phyloP scores from a whole-genome alignment of 192 early-diverging fungal genomes.

The Entomortierella lignicola region DNA sequence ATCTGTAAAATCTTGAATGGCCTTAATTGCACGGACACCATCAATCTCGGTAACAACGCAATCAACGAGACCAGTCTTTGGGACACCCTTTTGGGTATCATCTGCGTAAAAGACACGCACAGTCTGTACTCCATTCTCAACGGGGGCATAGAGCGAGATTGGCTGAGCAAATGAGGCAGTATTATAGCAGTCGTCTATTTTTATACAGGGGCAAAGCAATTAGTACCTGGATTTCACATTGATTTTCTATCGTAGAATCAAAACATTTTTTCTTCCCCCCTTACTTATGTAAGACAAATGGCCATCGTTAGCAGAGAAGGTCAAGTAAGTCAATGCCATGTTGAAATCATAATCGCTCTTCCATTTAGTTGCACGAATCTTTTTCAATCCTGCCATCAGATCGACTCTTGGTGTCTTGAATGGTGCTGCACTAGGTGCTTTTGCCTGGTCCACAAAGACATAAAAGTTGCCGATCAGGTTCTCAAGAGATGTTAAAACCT shows the following conservation, averaged over 20 bases:
- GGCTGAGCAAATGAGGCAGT: constrained; percentile 38
- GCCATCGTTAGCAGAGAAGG: constrained; percentile 46
- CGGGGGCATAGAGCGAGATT: constrained; percentile 47
- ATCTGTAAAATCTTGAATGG: constrained; percentile 41
- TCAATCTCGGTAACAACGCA: constrained; percentile 46
- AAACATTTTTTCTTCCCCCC: background rate
- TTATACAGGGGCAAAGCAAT: too few relatives aligned
- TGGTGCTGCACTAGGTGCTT: constrained; percentile 4
- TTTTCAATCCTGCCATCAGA: constrained; percentile 35
- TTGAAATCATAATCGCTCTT: constrained; percentile 49
- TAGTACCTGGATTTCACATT: too few relatives aligned
- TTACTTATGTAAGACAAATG: constrained; percentile 48
- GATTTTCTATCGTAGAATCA: background rate
- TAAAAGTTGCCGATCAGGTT: constrained; percentile 50
- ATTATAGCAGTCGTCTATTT: constrained; percentile 37
- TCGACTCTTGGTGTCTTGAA: constrained; percentile 37
- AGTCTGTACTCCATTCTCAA: constrained; percentile 21
- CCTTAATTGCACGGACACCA: constrained; percentile 46
- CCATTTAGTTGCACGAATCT: constrained; percentile 37
- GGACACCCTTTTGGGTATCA: constrained; percentile 31
- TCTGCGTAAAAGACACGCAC: constrained; percentile 51
- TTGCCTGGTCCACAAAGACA: constrained; percentile 42
- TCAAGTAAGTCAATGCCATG: constrained; percentile 47
- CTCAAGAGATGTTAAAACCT: constrained; percentile 36
- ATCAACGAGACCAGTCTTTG: constrained; percentile 33